Evolutionary conservation across 2,329 filamentous ascomycete species (phyloP).

Genomic region (Aspergillus fijiensis): DNA sequence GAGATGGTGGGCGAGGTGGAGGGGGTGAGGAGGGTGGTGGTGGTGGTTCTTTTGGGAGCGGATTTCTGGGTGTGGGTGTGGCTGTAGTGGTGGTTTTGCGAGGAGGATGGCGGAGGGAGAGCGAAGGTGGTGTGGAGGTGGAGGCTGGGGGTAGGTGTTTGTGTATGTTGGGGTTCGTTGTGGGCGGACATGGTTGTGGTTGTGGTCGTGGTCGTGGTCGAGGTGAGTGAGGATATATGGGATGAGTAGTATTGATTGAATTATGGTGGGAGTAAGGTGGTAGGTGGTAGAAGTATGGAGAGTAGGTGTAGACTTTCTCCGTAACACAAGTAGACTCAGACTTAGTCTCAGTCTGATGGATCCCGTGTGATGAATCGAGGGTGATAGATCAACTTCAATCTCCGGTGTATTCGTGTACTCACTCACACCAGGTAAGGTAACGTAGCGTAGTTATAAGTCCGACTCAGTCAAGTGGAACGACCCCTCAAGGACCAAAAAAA

Average conservation of each 20-base stretch:
- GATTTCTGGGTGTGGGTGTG: conserved; percentile 12
- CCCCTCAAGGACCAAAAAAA: too few relatives aligned
- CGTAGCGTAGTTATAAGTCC: not conserved
- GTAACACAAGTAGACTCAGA: not conserved
- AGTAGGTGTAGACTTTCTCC: too few relatives aligned
- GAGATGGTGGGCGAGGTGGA: conserved; percentile 23
- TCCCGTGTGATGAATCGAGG: not conserved
- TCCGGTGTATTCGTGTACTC: too few relatives aligned
- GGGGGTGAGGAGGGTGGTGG: conserved; percentile 28
- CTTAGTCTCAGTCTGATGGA: not conserved
- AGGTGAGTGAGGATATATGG: too few relatives aligned
- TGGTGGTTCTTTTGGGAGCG: conserved; percentile 30
- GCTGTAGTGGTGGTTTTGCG: not conserved
- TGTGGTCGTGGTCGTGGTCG: not conserved
- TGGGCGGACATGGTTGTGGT: conserved; percentile 21
- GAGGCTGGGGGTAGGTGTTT: conserved; percentile 22
- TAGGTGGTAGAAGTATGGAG: too few relatives aligned
- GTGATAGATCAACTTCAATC: not conserved
- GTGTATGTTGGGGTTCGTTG: conserved; percentile 15
- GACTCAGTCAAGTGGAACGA: not conserved
- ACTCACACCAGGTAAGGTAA: not conserved
- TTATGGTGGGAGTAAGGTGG: too few relatives aligned
- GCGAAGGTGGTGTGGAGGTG: conserved; percentile 33
- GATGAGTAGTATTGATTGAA: too few relatives aligned
- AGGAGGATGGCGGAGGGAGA: conserved; percentile 12